These are phyloP conservation scores for Penicillium sp. DNA, from an alignment of 2,329 filamentous ascomycete genomes.

Conservation along the genomic window DNA sequence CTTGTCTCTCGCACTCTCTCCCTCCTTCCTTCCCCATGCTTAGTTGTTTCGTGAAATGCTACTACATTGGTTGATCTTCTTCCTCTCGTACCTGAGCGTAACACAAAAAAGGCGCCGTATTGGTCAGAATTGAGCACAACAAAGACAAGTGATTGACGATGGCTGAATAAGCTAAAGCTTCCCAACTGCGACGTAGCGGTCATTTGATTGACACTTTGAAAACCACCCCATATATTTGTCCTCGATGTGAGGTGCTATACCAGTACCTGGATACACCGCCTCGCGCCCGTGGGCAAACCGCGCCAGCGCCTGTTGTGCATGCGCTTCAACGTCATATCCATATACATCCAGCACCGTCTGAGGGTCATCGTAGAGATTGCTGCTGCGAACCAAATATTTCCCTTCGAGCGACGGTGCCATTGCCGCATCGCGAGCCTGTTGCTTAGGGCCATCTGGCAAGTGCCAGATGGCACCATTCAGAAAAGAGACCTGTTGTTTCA, in stretches of 20 bases:
- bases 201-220: conserved; percentile 8
- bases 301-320: conserved; percentile 30
- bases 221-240: conserved; percentile 42
- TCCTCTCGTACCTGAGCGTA: conserved; percentile 8
- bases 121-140: conserved; percentile 4
- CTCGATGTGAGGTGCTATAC: conserved; percentile 30
- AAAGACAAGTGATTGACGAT: conserved; percentile 2
- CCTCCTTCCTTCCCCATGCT: conserved; percentile 5
- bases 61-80: conserved; percentile 8
- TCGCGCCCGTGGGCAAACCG: conserved; percentile 17
- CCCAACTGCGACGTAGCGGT: conserved; percentile 3
- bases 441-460: conserved; percentile 39
- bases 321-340: conserved; percentile 46
- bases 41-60: conserved; percentile 11
- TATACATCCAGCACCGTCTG: conserved; percentile 43
- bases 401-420: conserved; percentile 44
- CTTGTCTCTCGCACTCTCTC: too few species aligned
- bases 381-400: conserved; percentile 39
- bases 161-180: conserved; percentile 7
- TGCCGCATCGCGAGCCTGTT: conserved; percentile 40
- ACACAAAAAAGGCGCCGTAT: conserved; percentile 5
- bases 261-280: conserved; percentile 34
- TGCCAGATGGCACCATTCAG: conserved; percentile 44
- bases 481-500: conserved; percentile 49
- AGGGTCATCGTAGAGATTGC: conserved; percentile 48